Base-by-base conservation (phyloP, 495 filamentous ascomycete genomes). In the Bacidia rubella region DNA sequence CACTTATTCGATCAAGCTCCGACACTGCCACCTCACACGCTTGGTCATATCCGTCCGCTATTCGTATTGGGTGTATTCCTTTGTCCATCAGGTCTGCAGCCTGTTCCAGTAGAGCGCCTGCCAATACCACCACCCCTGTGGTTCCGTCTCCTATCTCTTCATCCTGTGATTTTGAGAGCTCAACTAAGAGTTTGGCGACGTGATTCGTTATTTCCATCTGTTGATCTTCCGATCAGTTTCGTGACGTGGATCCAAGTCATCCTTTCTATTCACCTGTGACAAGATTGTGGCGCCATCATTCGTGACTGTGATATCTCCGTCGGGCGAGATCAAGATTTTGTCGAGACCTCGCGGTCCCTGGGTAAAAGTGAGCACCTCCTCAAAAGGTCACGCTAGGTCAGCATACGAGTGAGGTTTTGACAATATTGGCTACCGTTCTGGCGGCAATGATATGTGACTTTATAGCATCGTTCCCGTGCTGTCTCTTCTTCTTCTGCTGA, bases 11-110 rank as follows among this genome's bases (percentile, higher is more conserved):
- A 62, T 97, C 92, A 23, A 99, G 75, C 72, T 95, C 85, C 17
- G 81, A 81, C 43, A 96, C 81, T 35, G 92, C 92, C 60, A 96
- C 88, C 66, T 99, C 93, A 63, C 93, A 99, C 38, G 92, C 92
- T 56, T 90, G 78, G 64, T 99, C 92, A 64, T 93, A 99, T 40
- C 92, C 92, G 66, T 99, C 93, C 54, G 92, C 92, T 74, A 99
- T 95, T 58, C 92, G 75, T 61, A 99, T 97, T 55, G 92, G 92
- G 66, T 99, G 92, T 60, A 99, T 97, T 57, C 92, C 92, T 74
- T 99, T 99, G 75, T 99, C 92, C 65, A 99, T 97, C 56, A 99
- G 77, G 60, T 96, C 92, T 48, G 90, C 87, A n/a, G 92, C 92
- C 69, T 95, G 90, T 68, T 99, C 92, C 51, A 99, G 71, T 59